Evolutionary conservation across 2,329 filamentous ascomycete genomes (phyloP), one percentile per base, ranked within the genome.

Genomic region (Penicillium sp.): DNA sequence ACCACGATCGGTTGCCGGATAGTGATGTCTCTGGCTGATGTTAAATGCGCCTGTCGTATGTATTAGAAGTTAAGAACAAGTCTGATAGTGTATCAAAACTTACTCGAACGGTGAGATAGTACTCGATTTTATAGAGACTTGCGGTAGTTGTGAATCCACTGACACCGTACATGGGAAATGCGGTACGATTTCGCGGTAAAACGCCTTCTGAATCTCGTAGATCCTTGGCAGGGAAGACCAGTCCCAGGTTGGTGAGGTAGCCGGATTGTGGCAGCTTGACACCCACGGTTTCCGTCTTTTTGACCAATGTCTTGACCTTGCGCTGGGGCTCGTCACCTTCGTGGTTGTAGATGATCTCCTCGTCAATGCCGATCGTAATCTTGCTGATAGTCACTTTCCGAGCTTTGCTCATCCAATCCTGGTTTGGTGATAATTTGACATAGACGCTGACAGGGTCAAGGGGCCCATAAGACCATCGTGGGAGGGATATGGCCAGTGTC

Each of bases 281-380:
- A 46, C 89, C 88, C 28, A 99, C 86, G 0, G 80, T 77, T 65
- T 96, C 90, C 1, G 87, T 87, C 63, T 93, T 88, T 71, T 91
- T 94, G 24, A 89, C 87, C 60, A 99, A 78, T 51, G 86, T 88
- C 73, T 95, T 96, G 61, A 90, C 79, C 72, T 95, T 96, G 60
- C 90, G 89, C 29, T 89, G 89, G 26, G 92, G 91, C 69, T 97
- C 94, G 67, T 97, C 94, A 45, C 94, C 94, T 73, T 97, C 93
- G 28, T 94, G 94, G 61, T 99, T 97, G 75, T 89, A 99, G n/a
- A 94, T 95, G 53, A 97, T 95, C 70, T 97, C 93, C 73, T 99
- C 94, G 68, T 97, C 94, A 63, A 99, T 95, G 12, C 85, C 85
- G 39, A 97, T 86, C 1, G 91, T 96, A 62, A 99, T 94, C 67